Conservation (phyloP, 164 flowering plant species). For the Vitis vinifera region DNA sequence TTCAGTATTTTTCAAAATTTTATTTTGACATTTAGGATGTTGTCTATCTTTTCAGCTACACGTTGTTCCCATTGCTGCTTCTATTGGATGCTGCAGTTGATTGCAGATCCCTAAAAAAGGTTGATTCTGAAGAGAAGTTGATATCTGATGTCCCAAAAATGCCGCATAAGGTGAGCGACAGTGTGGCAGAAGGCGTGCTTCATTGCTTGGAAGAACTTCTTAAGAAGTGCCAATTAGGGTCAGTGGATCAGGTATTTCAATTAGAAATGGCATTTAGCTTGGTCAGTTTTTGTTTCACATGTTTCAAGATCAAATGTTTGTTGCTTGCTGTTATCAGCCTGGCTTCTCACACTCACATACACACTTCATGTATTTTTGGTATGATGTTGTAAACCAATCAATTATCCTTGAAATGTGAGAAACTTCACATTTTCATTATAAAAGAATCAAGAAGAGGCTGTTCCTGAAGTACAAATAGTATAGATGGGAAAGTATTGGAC, state of each 20-base stretch:
- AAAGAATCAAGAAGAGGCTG: no score
- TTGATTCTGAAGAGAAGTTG: constrained; percentile 22
- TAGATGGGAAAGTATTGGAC: no score
- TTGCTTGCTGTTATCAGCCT: background rate
- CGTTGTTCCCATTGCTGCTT: constrained; percentile 81
- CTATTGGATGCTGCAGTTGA: constrained; percentile 78
- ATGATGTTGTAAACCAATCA: no score
- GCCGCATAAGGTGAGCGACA: constrained; percentile 55
- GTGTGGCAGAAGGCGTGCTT: constrained; percentile 69
- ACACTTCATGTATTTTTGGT: no score
- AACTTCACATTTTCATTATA: no score
- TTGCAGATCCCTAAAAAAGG: constrained; percentile 47
- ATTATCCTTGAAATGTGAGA: no score
- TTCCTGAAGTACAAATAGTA: no score
- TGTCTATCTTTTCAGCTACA: constrained; percentile 48
- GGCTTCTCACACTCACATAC: no score
- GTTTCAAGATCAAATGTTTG: background rate
- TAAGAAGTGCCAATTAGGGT: constrained; percentile 63
- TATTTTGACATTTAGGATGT: background rate
- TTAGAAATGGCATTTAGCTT: background rate
- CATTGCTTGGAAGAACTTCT: constrained; percentile 82
- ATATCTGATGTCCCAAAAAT: constrained; percentile 2
- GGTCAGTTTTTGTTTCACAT: background rate
- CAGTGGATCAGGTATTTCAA: constrained; percentile 67
- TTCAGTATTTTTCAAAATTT: background rate